Base-by-base conservation (phyloP, 805 yeast genomes). In the Lipomyces yamanashiensis region DNA sequence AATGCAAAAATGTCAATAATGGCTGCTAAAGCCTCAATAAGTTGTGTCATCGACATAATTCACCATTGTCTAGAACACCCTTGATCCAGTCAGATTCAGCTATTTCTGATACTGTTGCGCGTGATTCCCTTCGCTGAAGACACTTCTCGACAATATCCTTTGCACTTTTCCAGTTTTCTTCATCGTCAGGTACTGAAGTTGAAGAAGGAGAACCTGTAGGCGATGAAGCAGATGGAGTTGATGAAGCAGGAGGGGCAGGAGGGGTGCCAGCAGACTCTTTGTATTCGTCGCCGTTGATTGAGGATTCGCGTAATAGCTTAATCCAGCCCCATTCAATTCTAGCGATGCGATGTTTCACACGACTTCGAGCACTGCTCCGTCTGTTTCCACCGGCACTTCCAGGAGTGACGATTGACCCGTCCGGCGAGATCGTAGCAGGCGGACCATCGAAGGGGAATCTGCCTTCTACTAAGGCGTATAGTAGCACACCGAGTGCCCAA, bases 401-500 rank as follows among this genome's bases (percentile, higher is more conserved):
- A 92, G 54, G 45, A 10, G 61, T 21, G 40, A 53, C 33, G 3
- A 52, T 23, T n/a, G 55, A 12, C 39, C 64, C 58, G 49, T 52
- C 53, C 10, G 60, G 41, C n/a, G 33, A 23, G n/a, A 39, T 23
- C 7, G 44, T 43, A 36, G 67, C 62, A n/a, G 70, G 92, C 1
- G 92, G 87, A 1, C 90, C 85, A 73, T 95, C 99, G 78, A 95
- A 95, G 4, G 99, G 99, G 54, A 95, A 78, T 61, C 97, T 75
- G 48, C 90, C 87, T 71, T 95, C 99, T 71, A 95, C 75, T 34
- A 93, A 77, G 0, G 96, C 85, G 72, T 92, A 95, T 0, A 92
- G 76, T n/a, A 92, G 79, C 2, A 95, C 98, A 1, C 99, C 99
- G 9, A 92, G 75, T 1, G 98, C 90, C 99, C 99, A 95, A 19